A percentile compares a stretch with the other conserved stretches of the same genome.
Conservation (phyloP, 148 eudicot species). For the Arbutus unedo region DNA sequence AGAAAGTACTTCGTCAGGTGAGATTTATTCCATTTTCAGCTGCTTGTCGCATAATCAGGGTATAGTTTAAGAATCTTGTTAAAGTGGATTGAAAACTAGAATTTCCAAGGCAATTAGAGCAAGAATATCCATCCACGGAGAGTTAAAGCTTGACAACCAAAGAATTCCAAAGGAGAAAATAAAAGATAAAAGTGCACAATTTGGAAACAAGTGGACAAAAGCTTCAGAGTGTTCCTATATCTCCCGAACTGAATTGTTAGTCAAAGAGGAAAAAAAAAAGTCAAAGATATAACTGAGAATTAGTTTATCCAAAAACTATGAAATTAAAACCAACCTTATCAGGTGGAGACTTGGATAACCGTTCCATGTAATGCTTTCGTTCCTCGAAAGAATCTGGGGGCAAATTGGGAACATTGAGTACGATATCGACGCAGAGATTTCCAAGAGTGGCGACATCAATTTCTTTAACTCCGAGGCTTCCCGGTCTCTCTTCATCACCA, state of each 20-base stretch:
- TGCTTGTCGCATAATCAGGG: neutral
- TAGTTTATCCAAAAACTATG: neutral
- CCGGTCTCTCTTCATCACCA: constrained; percentile 22
- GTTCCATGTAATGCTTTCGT: constrained; percentile 69
- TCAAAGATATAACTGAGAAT: neutral
- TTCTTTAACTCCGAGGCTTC: constrained; percentile 43
- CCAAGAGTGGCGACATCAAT: constrained; percentile 88
- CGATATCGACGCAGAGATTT: constrained; percentile 89
- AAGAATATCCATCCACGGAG: neutral
- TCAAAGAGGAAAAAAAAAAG: neutral
- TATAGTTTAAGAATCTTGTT: neutral
- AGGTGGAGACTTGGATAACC: constrained; percentile 69
- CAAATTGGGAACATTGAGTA: constrained; percentile 71
- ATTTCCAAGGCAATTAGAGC: neutral
- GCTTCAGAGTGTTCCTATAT: neutral
- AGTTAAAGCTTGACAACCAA: neutral
- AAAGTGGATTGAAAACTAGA: neutral
- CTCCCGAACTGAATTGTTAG: neutral
- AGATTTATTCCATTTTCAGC: neutral
- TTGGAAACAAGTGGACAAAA: neutral
- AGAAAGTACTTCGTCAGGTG: neutral
- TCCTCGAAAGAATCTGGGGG: constrained; percentile 54
- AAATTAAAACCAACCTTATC: constrained; percentile 50
- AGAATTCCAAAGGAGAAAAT: neutral
- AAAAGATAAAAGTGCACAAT: neutral